phyloP scores from a whole-genome alignment of 768 basidiomycete genomes.

The Daedaleopsis nitida region DNA sequence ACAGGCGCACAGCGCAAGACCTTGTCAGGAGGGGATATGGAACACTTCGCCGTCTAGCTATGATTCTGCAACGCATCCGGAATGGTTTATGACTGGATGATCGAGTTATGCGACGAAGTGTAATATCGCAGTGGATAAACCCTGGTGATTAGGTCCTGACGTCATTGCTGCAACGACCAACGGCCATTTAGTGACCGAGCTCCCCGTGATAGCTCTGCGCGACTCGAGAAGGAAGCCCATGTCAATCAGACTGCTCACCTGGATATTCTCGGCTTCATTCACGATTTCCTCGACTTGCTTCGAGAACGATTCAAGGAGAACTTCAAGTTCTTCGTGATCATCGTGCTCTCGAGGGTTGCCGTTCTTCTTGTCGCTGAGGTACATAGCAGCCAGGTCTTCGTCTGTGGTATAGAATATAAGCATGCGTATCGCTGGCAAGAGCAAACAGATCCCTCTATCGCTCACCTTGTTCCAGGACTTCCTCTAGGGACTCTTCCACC shows the following conservation, averaged over 20 bases:
- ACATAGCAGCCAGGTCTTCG: constrained; percentile 94
- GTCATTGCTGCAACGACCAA: too few species aligned
- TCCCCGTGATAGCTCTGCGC: not conserved
- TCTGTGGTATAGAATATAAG: constrained; percentile 50
- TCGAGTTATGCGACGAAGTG: too few species aligned
- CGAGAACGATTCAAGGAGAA: constrained; percentile 90
- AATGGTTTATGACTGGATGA: too few species aligned
- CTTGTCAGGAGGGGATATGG: not conserved
- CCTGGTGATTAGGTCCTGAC: too few species aligned
- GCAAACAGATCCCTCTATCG: not conserved
- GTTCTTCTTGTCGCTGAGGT: constrained; percentile 83
- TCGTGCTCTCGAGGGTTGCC: constrained; percentile 57
- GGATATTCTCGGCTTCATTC: constrained; percentile 86
- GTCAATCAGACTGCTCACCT: constrained; percentile 48
- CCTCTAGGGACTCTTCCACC: constrained; percentile 90
- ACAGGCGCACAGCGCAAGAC: too few species aligned
- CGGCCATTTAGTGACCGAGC: too few species aligned
- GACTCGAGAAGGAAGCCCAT: not conserved
- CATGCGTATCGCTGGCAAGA: not conserved
- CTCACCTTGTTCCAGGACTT: constrained; percentile 85
- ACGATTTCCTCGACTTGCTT: constrained; percentile 98
- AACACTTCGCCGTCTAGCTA: not conserved
- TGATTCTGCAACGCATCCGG: too few species aligned
- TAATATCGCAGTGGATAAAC: too few species aligned
- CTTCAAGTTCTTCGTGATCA: constrained; percentile 93